Percentiles rank a stretch among this genome's conserved stretches.
These are phyloP conservation scores for Amniculicola lignicola DNA, from an alignment of 495 filamentous ascomycete species.

Conservation along the genomic window DNA sequence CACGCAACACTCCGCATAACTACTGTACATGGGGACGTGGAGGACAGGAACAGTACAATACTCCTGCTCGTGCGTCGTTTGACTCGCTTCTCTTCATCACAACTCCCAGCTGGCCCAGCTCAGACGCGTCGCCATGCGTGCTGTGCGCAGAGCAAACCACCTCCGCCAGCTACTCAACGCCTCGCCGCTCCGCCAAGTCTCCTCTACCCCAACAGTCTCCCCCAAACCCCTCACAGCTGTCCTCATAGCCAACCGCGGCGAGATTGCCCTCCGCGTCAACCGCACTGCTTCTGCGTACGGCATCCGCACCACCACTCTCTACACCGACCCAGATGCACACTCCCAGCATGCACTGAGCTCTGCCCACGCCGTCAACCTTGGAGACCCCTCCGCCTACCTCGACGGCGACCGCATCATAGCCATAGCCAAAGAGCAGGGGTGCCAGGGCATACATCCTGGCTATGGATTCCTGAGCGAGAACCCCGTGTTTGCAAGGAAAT, in stretches of 20 bases:
- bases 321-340: slow-evolving; percentile 84
- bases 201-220: slow-evolving; percentile 10
- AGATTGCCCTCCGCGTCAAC: slow-evolving; percentile 90
- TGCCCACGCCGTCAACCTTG: slow-evolving; percentile 77
- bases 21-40: no score
- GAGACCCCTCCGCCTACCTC: slow-evolving; percentile 77
- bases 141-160: slow-evolving; percentile 22
- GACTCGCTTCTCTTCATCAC: no score
- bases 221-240: slow-evolving; percentile 70
- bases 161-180: slow-evolving; percentile 29
- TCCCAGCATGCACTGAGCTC: slow-evolving; percentile 87
- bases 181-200: slow-evolving; percentile 17
- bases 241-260: slow-evolving; percentile 92
- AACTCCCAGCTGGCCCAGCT: no score
- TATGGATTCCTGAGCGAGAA: slow-evolving; percentile 99
- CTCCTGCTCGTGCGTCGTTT: no score
- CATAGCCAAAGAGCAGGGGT: slow-evolving; percentile 78
- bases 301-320: slow-evolving; percentile 90
- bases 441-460: slow-evolving; percentile 87
- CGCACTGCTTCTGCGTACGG: slow-evolving; percentile 83
- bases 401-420: slow-evolving; percentile 89
- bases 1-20: no score
- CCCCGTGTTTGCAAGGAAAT: slow-evolving; percentile 81
- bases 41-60: no score
- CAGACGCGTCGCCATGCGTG: slow-evolving; percentile 22